phyloP scores from a whole-genome alignment of 2,329 filamentous ascomycete species.

The Ceratocystis smalleyi region DNA sequence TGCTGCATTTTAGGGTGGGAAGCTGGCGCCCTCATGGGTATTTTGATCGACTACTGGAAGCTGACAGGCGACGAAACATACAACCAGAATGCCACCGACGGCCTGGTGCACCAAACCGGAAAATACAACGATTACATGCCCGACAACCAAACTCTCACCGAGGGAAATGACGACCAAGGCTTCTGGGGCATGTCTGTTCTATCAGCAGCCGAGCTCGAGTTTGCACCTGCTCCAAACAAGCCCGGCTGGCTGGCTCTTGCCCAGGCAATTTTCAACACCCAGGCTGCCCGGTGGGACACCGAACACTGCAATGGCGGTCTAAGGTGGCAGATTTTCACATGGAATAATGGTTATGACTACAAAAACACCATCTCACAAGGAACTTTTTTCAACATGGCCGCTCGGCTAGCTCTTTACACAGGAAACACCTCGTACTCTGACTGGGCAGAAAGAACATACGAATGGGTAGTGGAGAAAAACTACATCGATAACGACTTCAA shows the following conservation, averaged over 20 bases:
- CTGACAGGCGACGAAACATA: conserved; percentile 61
- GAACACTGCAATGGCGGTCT: conserved; percentile 57
- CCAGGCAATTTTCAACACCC: conserved; percentile 68
- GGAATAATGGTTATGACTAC: conserved; percentile 70
- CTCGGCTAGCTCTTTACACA: conserved; percentile 61
- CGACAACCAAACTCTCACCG: conserved; percentile 49
- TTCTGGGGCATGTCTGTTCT: conserved; percentile 60
- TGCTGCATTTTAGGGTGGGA: conserved; percentile 45
- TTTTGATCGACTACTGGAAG: conserved; percentile 71
- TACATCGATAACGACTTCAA: conserved; percentile 45
- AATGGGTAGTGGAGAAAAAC: conserved; percentile 45
- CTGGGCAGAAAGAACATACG: conserved; percentile 60
- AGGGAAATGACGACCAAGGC: conserved; percentile 62
- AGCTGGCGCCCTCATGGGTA: conserved; percentile 54
- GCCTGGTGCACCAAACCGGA: conserved; percentile 59
- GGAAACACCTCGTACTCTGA: conserved; percentile 60
- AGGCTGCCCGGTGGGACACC: conserved; percentile 57
- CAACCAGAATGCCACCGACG: conserved; percentile 51
- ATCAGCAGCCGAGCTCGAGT: conserved; percentile 54
- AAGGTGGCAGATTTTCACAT: conserved; percentile 71
- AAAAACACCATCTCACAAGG: conserved; percentile 52
- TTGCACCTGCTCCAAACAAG: conserved; percentile 39
- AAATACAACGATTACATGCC: conserved; percentile 64
- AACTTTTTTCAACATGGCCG: conserved; percentile 46
- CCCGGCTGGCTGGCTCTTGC: conserved; percentile 58